These are phyloP conservation scores for Globisporangium cylindrosporum DNA, from an alignment of 352 stramenopile species.

Conservation along the genomic window DNA sequence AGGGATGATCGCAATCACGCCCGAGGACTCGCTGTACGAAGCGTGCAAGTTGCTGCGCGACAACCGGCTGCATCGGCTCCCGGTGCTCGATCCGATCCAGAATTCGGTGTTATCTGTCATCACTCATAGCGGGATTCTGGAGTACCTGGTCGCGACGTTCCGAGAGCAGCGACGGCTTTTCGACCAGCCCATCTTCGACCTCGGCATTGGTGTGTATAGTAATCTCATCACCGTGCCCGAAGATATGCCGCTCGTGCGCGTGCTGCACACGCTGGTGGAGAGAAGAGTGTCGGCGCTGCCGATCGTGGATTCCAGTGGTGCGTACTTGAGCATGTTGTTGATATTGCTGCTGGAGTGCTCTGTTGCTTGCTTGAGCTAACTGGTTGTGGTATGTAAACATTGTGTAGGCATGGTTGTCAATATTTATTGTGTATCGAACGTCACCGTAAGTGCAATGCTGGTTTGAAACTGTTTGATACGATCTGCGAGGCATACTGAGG, in stretches of 20 bases:
- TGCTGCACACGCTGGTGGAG: constrained; percentile 88
- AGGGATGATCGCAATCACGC: constrained; percentile 80
- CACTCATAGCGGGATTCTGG: constrained; percentile 92
- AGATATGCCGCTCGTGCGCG: constrained; percentile 92
- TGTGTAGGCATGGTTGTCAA: constrained; percentile 79
- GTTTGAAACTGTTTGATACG: background rate
- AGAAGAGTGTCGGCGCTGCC: constrained; percentile 77
- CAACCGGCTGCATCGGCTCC: constrained; percentile 91
- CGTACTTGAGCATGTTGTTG: constrained; percentile 18
- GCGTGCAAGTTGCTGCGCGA: constrained; percentile 87
- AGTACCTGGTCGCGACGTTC: constrained; percentile 96
- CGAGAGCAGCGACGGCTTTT: constrained; percentile 96
- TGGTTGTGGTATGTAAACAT: constrained; percentile 7
- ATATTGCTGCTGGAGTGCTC: background rate
- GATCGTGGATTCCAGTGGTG: constrained; percentile 82
- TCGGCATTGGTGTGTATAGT: constrained; percentile 94
- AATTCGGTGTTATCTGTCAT: constrained; percentile 93
- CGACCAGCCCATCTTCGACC: constrained; percentile 95
- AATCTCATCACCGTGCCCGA: constrained; percentile 92
- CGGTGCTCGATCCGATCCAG: constrained; percentile 92
- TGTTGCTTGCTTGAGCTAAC: background rate
- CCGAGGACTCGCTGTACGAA: constrained; percentile 88
- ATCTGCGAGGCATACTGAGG: background rate
- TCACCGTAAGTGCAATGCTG: constrained; percentile 50
- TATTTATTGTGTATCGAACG: constrained; percentile 92